Conservation (phyloP, 352 stramenopile genomes). For the Phytophthora megakarya region DNA sequence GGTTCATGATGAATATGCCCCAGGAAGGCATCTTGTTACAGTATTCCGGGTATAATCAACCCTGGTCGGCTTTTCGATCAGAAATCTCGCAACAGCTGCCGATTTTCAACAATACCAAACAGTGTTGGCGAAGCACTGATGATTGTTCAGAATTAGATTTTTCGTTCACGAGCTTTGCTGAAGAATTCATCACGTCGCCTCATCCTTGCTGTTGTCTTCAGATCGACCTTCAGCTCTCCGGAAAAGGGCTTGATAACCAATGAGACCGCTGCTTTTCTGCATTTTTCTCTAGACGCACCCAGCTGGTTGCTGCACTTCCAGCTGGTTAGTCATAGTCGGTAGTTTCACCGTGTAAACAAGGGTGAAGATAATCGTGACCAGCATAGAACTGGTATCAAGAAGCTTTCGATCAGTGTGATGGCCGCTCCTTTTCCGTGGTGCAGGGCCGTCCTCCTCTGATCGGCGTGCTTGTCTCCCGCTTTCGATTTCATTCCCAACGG, state of each 20-base stretch:
- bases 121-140: too few species aligned
- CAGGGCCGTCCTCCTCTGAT: conserved; percentile 9
- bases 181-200: too few species aligned
- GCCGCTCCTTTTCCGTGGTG: conserved; percentile 18
- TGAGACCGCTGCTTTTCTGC: conserved; percentile 1
- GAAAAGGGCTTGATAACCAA: background rate
- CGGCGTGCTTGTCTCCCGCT: conserved; percentile 1
- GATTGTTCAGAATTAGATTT: conserved; percentile 1
- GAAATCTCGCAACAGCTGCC: conserved; percentile 6
- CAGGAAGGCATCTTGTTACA: too few species aligned
- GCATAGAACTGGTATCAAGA: background rate
- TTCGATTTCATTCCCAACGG: background rate
- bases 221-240: conserved; percentile 3
- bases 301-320: conserved; percentile 2
- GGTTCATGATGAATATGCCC: background rate
- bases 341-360: background rate
- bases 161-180: background rate
- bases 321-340: background rate
- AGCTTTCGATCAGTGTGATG: background rate
- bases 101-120: background rate
- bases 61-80: too few species aligned
- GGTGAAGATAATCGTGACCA: background rate
- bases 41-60: too few species aligned
- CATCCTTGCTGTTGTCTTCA: background rate
- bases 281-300: conserved; percentile 7